These are phyloP conservation scores for Cardamine resedifolia DNA, from an alignment of 345 rosid species.

Conservation along the genomic window DNA sequence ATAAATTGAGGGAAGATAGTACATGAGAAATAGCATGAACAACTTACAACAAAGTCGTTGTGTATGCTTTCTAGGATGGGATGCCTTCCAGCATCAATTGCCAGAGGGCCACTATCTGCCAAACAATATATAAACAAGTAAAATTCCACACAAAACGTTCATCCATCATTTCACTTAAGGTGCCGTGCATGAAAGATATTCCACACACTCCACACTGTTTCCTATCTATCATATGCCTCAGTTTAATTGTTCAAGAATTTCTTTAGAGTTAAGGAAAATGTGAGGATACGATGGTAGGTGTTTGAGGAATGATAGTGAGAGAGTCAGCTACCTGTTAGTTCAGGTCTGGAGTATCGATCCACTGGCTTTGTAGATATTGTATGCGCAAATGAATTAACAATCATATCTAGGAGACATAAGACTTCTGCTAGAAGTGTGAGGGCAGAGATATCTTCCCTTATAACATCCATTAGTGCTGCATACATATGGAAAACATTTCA, in stretches of 20 bases:
- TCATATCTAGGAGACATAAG: conserved; percentile 91
- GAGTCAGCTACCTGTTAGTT: conserved; percentile 64
- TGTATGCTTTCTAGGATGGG: conserved; percentile 92
- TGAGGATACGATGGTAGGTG: conserved; percentile 8
- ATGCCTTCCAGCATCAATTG: conserved; percentile 95
- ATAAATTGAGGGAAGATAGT: conserved; percentile 5
- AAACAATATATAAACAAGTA: conserved; percentile 19
- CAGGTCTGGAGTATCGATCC: conserved; percentile 81
- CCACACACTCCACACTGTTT: neutral
- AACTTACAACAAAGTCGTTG: conserved; percentile 72
- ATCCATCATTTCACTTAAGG: conserved; percentile 10
- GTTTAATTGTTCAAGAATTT: neutral
- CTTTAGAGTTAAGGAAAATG: conserved; percentile 22
- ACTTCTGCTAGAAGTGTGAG: conserved; percentile 93
- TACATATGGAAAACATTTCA: conserved; percentile 24
- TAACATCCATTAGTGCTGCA: conserved; percentile 76
- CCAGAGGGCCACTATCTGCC: conserved; percentile 86
- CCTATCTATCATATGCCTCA: neutral
- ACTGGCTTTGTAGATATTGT: conserved; percentile 82
- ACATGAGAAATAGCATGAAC: conserved; percentile 22
- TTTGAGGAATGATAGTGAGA: conserved; percentile 4
- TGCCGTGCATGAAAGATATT: neutral
- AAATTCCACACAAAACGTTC: neutral
- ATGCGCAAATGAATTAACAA: conserved; percentile 93
- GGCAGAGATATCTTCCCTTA: conserved; percentile 72